Conservation (phyloP, 1,139 yeast genomes). For the Magnusiomyces tetraspermus region DNA sequence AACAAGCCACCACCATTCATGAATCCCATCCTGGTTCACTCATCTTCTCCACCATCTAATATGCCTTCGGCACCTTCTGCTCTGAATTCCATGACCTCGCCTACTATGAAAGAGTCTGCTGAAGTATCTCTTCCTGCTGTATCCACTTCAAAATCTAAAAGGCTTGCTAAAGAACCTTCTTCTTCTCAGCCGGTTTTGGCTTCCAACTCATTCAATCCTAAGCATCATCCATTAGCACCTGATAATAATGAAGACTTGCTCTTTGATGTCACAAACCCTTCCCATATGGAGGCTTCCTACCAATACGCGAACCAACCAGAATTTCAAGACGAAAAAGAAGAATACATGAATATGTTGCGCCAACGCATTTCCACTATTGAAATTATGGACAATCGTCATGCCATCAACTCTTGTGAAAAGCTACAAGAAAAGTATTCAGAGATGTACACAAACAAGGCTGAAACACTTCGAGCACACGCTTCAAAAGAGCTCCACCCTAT, state of each 20-base stretch:
- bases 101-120: too few relatives aligned
- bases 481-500: conserved; percentile 19
- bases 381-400: conserved; percentile 13
- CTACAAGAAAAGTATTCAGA: conserved; percentile 16
- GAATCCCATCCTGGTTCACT: too few relatives aligned
- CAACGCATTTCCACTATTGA: conserved; percentile 16
- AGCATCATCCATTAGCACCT: too few relatives aligned
- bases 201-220: too few relatives aligned
- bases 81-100: too few relatives aligned
- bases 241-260: conserved; percentile 14
- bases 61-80: too few relatives aligned
- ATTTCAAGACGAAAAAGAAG: conserved; percentile 20
- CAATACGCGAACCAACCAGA: conserved; percentile 16
- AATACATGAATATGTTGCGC: conserved; percentile 17
- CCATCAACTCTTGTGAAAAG: conserved; percentile 14
- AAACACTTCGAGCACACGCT: conserved; percentile 22
- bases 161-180: not conserved
- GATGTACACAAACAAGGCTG: conserved; percentile 16
- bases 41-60: too few relatives aligned
- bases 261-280: conserved; percentile 13
- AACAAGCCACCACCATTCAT: too few relatives aligned
- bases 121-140: not conserved
- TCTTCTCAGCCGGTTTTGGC: too few relatives aligned
- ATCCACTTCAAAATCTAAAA: not conserved
- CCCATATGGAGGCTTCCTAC: conserved; percentile 15